Percentiles rank a stretch among this genome's conserved stretches.
phyloP scores from a whole-genome alignment of 2,329 filamentous ascomycete species.

The Mariannaea elegans region DNA sequence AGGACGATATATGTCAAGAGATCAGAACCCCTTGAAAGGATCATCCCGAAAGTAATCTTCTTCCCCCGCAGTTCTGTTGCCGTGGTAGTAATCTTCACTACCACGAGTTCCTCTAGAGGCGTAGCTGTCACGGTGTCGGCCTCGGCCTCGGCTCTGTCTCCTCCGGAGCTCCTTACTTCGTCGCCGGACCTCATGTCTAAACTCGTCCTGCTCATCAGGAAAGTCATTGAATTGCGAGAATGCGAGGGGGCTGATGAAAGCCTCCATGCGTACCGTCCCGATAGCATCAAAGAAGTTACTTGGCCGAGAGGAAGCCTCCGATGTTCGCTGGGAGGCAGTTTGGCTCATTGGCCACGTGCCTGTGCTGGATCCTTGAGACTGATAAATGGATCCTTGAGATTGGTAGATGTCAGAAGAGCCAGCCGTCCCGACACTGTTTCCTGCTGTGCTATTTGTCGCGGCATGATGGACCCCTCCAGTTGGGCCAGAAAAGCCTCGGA shows the following conservation, averaged over 20 bases:
- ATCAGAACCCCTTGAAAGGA: constrained; percentile 69
- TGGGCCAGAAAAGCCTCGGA: constrained; percentile 79
- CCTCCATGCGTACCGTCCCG: constrained; percentile 95
- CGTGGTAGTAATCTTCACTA: constrained; percentile 59
- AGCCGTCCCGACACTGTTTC: constrained; percentile 65
- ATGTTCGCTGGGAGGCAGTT: constrained; percentile 59
- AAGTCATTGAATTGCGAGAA: constrained; percentile 57
- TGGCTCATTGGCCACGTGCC: constrained; percentile 54
- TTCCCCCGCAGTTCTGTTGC: constrained; percentile 57
- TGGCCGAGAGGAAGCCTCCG: constrained; percentile 62
- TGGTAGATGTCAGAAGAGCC: constrained; percentile 70
- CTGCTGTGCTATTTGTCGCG: constrained; percentile 65
- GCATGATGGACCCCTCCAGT: constrained; percentile 53
- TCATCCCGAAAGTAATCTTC: constrained; percentile 69
- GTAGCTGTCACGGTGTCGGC: constrained; percentile 62
- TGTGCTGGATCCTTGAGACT: constrained; percentile 58
- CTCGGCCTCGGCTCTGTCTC: constrained; percentile 62
- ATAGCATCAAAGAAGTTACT: constrained; percentile 85
- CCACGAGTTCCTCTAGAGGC: constrained; percentile 54
- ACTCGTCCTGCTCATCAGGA: constrained; percentile 60
- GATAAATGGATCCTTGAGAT: constrained; percentile 63
- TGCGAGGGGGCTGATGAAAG: constrained; percentile 79
- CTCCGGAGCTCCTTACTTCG: constrained; percentile 65
- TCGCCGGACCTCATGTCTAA: constrained; percentile 56
- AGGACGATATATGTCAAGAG: background rate